phyloP scores from a whole-genome alignment of 768 basidiomycete genomes.

The Xerocomus potaroensis region DNA sequence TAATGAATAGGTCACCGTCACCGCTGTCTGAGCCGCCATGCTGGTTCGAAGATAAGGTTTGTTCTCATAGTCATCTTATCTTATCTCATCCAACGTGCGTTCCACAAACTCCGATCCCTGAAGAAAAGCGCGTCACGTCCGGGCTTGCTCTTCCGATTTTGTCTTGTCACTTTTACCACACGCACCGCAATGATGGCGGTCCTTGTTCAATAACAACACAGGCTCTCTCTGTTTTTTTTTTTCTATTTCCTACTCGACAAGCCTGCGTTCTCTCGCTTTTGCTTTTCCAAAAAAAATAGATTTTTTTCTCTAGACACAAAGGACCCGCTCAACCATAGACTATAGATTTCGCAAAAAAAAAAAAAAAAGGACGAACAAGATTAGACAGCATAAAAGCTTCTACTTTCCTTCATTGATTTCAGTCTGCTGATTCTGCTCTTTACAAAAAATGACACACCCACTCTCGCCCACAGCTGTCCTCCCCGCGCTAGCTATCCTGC shows the following conservation, averaged over 20 bases:
- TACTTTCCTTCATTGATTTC: no score
- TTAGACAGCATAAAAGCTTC: slow-evolving; percentile 2
- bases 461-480: slow-evolving; percentile 47
- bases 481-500: slow-evolving; percentile 50
- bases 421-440: no score
- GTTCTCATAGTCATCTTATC: slow-evolving; percentile 22
- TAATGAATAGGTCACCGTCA: slow-evolving; percentile 23
- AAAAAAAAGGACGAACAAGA: slow-evolving; percentile 3
- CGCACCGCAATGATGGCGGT: slow-evolving; percentile 41
- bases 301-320: neutral
- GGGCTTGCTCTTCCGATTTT: neutral
- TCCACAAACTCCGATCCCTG: slow-evolving; percentile 13
- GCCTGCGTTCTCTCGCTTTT: slow-evolving; percentile 18
- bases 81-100: slow-evolving; percentile 19
- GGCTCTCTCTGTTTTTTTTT: no score
- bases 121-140: slow-evolving; percentile 1
- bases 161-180: slow-evolving; percentile 3
- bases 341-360: slow-evolving; percentile 10
- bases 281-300: neutral
- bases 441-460: neutral
- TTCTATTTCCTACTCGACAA: slow-evolving; percentile 9
- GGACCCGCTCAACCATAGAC: slow-evolving; percentile 9
- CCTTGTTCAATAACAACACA: slow-evolving; percentile 50
- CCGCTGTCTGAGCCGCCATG: slow-evolving; percentile 13
- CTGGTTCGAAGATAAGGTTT: slow-evolving; percentile 1